Evolutionary conservation across 768 basidiomycete species (phyloP), one percentile per base, ranked within the genome.

Genomic region (Lactifluus echinatus): DNA sequence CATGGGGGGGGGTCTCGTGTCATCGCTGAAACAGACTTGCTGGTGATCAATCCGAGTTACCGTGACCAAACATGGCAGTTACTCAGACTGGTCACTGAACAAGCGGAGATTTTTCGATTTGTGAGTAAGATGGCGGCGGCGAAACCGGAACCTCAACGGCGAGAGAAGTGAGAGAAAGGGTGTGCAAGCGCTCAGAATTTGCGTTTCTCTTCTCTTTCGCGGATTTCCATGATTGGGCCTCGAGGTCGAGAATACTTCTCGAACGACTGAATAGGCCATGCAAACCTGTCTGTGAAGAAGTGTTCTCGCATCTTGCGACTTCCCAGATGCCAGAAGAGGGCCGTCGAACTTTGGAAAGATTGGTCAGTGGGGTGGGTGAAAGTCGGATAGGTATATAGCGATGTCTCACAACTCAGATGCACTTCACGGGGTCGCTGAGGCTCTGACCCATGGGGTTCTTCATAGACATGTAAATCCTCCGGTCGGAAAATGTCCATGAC

Each of bases 61-160:
- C n/a, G n/a, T n/a, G 14, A 14, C 19, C n/a, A 37, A 15, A 37
- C 44, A 0, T 14, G 36, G 11, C 34, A 47, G 36, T 21, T 37
- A 28, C 23, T 21, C 14, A 2, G 23, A 7, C 23, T 15, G 5
- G 2, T 44, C 24, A 57, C 21, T 34, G 37, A 26, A 42, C 34
- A 23, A 59, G 53, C 19, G 33, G 19, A 28, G 53, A 59, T n/a
- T 24, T 49, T n/a, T 55, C 47, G 28, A 45, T 50, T 26, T 55
- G 53, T 24, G 58, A 55, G 36, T 59, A 59, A 10, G 53, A 55
- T 49, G 58, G 58, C 6, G 57, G 57, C 1, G 57, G 52, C 8
- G 53, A 53, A 40, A 33, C 28, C 28, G 49, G 37, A 12, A 52
- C 14, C 8, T 48, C 46, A 2, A 54, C 15, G 1, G 39, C 11